Evolutionary conservation across 176 grass and related monocot genomes (phyloP).

Genomic region (Carex cristatella): DNA sequence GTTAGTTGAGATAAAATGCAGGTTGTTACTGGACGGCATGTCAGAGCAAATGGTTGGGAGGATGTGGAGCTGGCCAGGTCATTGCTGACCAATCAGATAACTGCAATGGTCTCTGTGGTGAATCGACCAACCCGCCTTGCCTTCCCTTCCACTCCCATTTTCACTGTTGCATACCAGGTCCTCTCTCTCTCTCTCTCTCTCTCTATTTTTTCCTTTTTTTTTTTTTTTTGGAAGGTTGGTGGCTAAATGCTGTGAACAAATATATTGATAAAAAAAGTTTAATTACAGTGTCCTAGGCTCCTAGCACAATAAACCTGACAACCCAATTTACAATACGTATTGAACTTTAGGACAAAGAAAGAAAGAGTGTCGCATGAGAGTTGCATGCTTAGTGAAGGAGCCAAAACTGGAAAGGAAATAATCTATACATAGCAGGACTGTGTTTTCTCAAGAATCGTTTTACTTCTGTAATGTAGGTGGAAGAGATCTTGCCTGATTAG

Average conservation of each 20-base stretch:
- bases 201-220: neutral
- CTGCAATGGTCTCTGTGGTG: constrained; percentile 53
- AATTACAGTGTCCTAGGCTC: too few relatives aligned
- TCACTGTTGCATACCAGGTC: constrained; percentile 73
- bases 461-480: neutral
- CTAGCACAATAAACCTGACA: too few relatives aligned
- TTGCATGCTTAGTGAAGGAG: neutral
- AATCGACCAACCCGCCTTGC: constrained; percentile 48
- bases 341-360: neutral
- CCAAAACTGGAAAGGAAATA: neutral
- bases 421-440: neutral
- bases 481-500: neutral
- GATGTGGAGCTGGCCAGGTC: constrained; percentile 41
- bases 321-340: too few relatives aligned
- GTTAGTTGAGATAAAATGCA: constrained; percentile 20
- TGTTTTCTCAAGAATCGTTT: neutral
- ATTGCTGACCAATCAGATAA: constrained; percentile 52
- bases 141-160: constrained; percentile 76
- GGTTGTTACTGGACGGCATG: constrained; percentile 74
- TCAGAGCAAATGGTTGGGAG: constrained; percentile 72
- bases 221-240: too few relatives aligned
- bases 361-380: neutral
- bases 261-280: too few relatives aligned
- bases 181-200: constrained; percentile 1
- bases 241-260: too few relatives aligned